phyloP scores from a whole-genome alignment of 2,329 filamentous ascomycete species.

The Fusarium sp. region DNA sequence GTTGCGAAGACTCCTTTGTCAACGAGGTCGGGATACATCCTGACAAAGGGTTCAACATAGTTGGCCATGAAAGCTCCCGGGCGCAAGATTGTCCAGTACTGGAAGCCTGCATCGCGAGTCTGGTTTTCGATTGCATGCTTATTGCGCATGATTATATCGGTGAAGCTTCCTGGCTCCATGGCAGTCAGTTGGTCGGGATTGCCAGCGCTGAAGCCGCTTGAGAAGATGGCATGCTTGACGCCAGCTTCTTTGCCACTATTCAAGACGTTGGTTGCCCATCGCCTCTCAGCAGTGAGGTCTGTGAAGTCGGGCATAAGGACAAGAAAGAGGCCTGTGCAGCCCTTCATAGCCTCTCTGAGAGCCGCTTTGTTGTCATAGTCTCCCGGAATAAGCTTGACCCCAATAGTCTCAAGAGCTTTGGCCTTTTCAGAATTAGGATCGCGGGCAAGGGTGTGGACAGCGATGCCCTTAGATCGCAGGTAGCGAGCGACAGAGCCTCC shows the following conservation, averaged over 20 bases:
- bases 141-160: slow-evolving; percentile 43
- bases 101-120: slow-evolving; percentile 48
- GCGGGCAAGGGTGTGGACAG: slow-evolving; percentile 48
- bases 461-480: slow-evolving; percentile 44
- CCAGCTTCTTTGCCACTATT: slow-evolving; percentile 49
- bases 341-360: slow-evolving; percentile 42
- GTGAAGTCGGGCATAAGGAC: slow-evolving; percentile 45
- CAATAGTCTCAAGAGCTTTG: slow-evolving; percentile 40
- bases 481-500: slow-evolving; percentile 48
- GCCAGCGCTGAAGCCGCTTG: slow-evolving; percentile 44
- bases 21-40: slow-evolving; percentile 51
- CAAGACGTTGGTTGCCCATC: slow-evolving; percentile 45
- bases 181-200: slow-evolving; percentile 40
- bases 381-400: slow-evolving; percentile 46
- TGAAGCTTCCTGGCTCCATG: slow-evolving; percentile 41
- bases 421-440: slow-evolving; percentile 42
- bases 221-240: slow-evolving; percentile 49
- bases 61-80: slow-evolving; percentile 62
- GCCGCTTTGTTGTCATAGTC: slow-evolving; percentile 45
- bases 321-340: slow-evolving; percentile 46
- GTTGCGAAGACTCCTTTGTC: slow-evolving; percentile 49
- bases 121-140: slow-evolving; percentile 55
- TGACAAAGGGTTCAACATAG: slow-evolving; percentile 52
- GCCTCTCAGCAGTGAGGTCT: slow-evolving; percentile 43
- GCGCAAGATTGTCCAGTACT: slow-evolving; percentile 58